Evolutionary conservation across 352 stramenopile genomes (phyloP).

Genomic region (Pythium phragmiticola): DNA sequence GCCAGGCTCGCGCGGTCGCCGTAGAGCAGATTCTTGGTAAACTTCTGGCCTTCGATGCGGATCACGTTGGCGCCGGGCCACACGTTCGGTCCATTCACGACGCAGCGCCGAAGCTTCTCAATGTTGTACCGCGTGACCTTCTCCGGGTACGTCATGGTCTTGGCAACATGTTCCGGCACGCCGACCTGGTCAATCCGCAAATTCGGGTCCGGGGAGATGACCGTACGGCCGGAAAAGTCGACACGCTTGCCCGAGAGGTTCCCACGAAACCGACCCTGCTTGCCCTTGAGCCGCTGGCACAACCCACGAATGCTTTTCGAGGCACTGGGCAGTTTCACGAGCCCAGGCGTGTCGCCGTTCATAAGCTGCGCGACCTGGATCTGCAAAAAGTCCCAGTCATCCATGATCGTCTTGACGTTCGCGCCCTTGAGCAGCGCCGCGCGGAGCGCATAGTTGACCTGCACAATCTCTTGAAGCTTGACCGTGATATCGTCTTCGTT

Average conservation of each 20-base stretch:
- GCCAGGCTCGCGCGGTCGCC: conserved; percentile 93
- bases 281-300: conserved; percentile 98
- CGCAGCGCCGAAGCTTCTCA: conserved; percentile 92
- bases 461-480: conserved; percentile 99
- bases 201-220: conserved; percentile 99
- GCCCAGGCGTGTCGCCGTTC: conserved; percentile 97
- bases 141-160: conserved; percentile 99
- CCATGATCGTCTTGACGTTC: conserved; percentile 98
- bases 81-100: conserved; percentile 95
- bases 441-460: conserved; percentile 97
- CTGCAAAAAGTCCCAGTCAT: conserved; percentile 99
- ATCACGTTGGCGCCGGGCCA: conserved; percentile 97
- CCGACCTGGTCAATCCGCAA: conserved; percentile 94
- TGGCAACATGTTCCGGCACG: conserved; percentile 95
- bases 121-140: conserved; percentile 98
- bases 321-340: conserved; percentile 92
- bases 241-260: conserved; percentile 99
- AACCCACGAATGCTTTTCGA: conserved; percentile 96
- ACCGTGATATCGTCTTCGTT: conserved; percentile 99
- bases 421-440: conserved; percentile 93
- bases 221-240: conserved; percentile 98
- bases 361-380: conserved; percentile 97
- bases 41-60: conserved; percentile 81
- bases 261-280: conserved; percentile 97
- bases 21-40: conserved; percentile 92